A percentile compares a stretch with the other conserved stretches of the same genome.
phyloP scores from a whole-genome alignment of 2,329 filamentous ascomycete genomes.

The Cladophialophora carrionii region DNA sequence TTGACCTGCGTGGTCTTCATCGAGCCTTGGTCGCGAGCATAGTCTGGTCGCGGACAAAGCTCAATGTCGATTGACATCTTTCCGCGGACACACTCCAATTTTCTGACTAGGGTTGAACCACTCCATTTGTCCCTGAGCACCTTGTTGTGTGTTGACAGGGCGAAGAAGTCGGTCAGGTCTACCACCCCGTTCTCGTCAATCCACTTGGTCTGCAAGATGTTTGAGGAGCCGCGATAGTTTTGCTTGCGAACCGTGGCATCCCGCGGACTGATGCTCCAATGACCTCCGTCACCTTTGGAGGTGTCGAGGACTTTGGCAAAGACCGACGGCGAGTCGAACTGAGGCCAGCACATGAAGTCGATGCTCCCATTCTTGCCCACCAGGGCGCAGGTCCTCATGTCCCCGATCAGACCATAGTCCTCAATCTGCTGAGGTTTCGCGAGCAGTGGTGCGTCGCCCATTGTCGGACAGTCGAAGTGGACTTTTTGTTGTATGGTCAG shows the following conservation, averaged over 20 bases:
- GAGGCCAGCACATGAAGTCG: constrained; percentile 80
- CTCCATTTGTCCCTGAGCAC: constrained; percentile 39
- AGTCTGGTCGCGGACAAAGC: constrained; percentile 73
- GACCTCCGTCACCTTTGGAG: constrained; percentile 65
- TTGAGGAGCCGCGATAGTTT: constrained; percentile 74
- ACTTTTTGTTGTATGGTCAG: not conserved
- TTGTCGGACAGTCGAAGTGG: not conserved
- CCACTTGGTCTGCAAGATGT: constrained; percentile 76
- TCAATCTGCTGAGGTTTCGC: constrained; percentile 56
- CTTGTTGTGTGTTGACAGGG: constrained; percentile 65
- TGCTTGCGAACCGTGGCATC: constrained; percentile 69
- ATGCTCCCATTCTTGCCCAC: constrained; percentile 73
- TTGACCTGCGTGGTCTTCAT: constrained; percentile 49
- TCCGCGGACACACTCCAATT: constrained; percentile 73
- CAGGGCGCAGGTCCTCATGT: constrained; percentile 78
- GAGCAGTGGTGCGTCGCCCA: constrained; percentile 12
- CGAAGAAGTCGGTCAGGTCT: constrained; percentile 75
- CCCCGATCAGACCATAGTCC: constrained; percentile 78
- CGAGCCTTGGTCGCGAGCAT: constrained; percentile 65
- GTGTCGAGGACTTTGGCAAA: constrained; percentile 76
- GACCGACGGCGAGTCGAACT: constrained; percentile 76
- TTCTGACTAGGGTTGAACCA: constrained; percentile 60
- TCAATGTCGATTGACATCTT: constrained; percentile 67
- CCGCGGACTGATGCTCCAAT: constrained; percentile 64
- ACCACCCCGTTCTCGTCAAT: constrained; percentile 75